These are phyloP conservation scores for Talaromyces sp. DNA, from an alignment of 2,329 filamentous ascomycete species.

Conservation along the genomic window DNA sequence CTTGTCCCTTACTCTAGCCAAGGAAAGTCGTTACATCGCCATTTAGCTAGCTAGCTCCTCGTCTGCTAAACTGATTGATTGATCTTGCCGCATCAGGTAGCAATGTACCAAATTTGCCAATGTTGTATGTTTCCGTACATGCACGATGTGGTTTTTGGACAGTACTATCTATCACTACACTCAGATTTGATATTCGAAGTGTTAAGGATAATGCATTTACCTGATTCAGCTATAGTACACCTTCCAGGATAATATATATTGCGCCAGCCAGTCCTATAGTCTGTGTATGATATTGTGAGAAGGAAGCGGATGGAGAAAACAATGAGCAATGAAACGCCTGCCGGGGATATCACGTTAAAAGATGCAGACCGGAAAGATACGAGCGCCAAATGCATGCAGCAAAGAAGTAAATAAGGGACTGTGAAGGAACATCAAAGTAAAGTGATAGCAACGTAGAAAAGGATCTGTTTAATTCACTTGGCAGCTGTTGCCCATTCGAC, in stretches of 20 bases:
- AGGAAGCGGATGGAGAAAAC: background rate
- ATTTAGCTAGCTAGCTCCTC: background rate
- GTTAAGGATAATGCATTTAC: background rate
- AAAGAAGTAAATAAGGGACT: background rate
- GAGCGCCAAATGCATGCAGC: background rate
- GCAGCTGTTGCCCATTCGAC: constrained; percentile 70
- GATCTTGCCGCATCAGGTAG: background rate
- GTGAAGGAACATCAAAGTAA: background rate
- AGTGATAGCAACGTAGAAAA: background rate
- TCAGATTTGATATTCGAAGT: background rate
- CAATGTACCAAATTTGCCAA: background rate
- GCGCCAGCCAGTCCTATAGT: background rate
- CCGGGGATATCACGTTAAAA: constrained; percentile 3
- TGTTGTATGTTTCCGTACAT: background rate
- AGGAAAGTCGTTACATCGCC: background rate
- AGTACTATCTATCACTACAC: background rate
- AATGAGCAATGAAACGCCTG: background rate
- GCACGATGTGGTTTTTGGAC: background rate
- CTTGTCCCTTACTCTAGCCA: background rate
- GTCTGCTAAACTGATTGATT: background rate
- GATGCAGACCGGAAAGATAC: background rate
- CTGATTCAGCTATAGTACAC: background rate
- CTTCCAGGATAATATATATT: background rate
- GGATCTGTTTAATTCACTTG: constrained; percentile 14
- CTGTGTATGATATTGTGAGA: background rate